phyloP scores from a whole-genome alignment of 768 basidiomycete species.

The Leucogyrophana mollusca region DNA sequence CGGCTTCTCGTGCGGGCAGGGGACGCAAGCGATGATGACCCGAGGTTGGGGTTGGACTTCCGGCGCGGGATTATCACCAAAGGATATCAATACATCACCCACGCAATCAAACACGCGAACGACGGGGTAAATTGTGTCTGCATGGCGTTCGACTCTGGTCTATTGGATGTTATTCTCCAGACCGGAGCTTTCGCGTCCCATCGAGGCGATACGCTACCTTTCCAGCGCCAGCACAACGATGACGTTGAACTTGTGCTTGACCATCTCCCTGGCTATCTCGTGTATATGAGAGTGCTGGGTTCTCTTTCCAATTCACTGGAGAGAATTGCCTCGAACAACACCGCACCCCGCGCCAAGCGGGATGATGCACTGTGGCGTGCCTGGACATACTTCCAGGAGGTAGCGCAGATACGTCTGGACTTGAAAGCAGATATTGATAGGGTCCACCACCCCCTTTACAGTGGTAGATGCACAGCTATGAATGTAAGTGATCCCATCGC shows the following conservation, averaged over 20 bases:
- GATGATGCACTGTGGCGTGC: no score
- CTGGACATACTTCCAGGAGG: no score
- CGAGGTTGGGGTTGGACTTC: conserved; percentile 1
- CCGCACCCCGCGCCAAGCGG: no score
- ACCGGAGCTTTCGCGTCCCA: conserved; percentile 2
- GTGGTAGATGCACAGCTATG: no score
- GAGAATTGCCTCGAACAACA: neutral
- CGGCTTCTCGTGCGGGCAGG: conserved; percentile 1
- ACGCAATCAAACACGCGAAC: conserved; percentile 4
- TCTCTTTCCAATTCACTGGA: conserved; percentile 1
- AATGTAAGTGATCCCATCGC: no score
- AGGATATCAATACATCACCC: conserved; percentile 5
- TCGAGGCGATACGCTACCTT: neutral
- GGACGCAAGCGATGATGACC: conserved; percentile 3
- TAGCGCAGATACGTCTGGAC: no score
- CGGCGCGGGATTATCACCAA: conserved; percentile 5
- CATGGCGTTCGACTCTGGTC: conserved; percentile 1
- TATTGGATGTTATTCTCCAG: conserved; percentile 2
- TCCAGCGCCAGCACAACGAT: conserved; percentile 3
- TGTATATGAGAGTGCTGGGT: conserved; percentile 1
- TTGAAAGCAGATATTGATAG: no score
- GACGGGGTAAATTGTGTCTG: conserved; percentile 1
- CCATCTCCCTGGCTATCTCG: conserved; percentile 1
- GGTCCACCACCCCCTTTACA: no score
- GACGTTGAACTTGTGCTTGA: conserved; percentile 5